Base-by-base conservation (phyloP, 2,329 filamentous ascomycete genomes). In the Phyllosticta paracitricarpa region DNA sequence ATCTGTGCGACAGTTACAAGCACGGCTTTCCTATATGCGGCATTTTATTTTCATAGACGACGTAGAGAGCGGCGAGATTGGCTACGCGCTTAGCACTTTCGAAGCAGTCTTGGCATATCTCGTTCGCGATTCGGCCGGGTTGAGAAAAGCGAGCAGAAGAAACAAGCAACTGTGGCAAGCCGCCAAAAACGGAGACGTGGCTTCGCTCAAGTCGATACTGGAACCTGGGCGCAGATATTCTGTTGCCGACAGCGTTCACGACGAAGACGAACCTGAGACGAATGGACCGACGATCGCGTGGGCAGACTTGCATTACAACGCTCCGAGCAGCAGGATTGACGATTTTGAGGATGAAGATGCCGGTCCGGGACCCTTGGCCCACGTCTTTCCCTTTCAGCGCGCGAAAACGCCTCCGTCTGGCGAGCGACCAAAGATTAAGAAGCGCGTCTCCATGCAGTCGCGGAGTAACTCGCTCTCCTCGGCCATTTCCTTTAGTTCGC, bases 31-130 rank as follows among this genome's bases (percentile, higher is more conserved):
- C n/a, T 99, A 97, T 72, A 96, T 97, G 81, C 89, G 93, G 53
- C 91, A 96, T 69, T 99, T 97, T 70, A 94, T 97, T 66, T 99
- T 96, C 74, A 92, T 96, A 57, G 94, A 97, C 68, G 94, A 99
- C 75, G 91, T 99, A 8, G 94, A 99, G 66, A 95, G 86, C 64
- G 94, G 94, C 56, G 94, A 99, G 75, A 88, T 95, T 79, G 94
- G 94, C 8, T 99, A 99, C 73, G 92, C 93, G 0, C 75, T 99
- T 57, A 97, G 93, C 73, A 99, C 94, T 0, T 90, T 97, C 63
- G 94, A 99, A 73, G 94, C 91, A 6, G 94, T 99, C 0, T 75
- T 99, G 35, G 86, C 90, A 1, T 97, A 99, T 71, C 82, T 99
- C 2, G 84, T 87, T 8, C 84, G 86, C 63, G 92, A 96, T 70